Evolutionary conservation across 1,284 basidiomycete genomes (phyloP).

Genomic region (Heterobasidion occidentale): DNA sequence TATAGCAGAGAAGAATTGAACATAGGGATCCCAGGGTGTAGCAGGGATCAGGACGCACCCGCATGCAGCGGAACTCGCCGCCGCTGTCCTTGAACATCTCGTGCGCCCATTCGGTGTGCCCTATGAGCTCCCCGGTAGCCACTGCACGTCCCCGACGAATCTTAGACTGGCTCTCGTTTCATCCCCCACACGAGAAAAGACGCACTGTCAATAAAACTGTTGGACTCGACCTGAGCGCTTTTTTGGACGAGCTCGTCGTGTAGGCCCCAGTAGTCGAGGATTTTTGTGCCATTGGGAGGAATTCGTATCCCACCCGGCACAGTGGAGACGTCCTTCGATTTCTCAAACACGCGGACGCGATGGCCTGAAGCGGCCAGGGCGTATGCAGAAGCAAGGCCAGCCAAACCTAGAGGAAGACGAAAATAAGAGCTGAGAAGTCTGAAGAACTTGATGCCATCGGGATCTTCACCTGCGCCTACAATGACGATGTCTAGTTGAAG

Average conservation of each 20-base stretch:
- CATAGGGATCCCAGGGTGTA: too few species aligned
- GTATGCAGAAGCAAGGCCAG: constrained; percentile 44
- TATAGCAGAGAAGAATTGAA: constrained; percentile 4
- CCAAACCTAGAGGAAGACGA: constrained; percentile 1
- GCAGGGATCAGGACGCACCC: constrained; percentile 23
- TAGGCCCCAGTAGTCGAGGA: constrained; percentile 44
- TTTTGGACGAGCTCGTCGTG: constrained; percentile 25
- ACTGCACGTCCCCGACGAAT: constrained; percentile 20
- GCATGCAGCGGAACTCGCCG: constrained; percentile 42
- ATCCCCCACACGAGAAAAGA: neutral
- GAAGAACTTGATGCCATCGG: neutral
- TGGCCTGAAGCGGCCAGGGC: constrained; percentile 42
- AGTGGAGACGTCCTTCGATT: constrained; percentile 19
- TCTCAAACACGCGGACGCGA: constrained; percentile 41
- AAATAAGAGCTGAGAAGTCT: neutral
- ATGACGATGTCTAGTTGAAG: neutral
- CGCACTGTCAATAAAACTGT: constrained; percentile 6
- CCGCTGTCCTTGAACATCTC: constrained; percentile 47
- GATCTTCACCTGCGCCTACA: neutral
- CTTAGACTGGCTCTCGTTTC: neutral
- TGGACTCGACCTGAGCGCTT: constrained; percentile 22
- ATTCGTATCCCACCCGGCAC: constrained; percentile 36
- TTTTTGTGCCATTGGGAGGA: constrained; percentile 45
- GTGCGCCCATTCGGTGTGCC: constrained; percentile 41
- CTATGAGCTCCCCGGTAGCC: constrained; percentile 34